Evolutionary conservation across 495 filamentous ascomycete species (phyloP), one percentile per base, ranked within the genome.

Genomic region (Penicillium bovifimosum): DNA sequence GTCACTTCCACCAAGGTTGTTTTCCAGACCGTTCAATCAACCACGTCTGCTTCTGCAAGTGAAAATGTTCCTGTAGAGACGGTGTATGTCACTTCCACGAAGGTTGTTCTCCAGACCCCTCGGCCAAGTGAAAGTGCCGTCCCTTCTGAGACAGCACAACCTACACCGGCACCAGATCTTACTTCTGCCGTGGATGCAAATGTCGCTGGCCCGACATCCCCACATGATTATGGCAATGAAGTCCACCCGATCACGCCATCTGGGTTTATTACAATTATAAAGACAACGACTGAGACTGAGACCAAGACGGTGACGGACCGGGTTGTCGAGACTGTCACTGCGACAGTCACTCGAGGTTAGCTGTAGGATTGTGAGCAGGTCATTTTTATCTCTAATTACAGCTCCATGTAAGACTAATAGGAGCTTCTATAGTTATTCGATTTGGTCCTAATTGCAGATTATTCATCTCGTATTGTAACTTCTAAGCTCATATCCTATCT

Each of bases 261-360:
- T 24, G 47, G 46, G 1, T 53, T 49, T 9, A 27, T 57, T 13
- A 49, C 51, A 5, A 20, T 62, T 26, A 47, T 50, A 13, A 50
- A 42, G 9, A 53, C 54, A 2, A 26, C 18, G 26, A 59, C 56
- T 0, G 47, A 42, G 38, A 61, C 55, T 2, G 33, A 52, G 20
- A 60, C 51, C 18, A 41, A 41, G n/a, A 57, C 38, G 1, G 42
- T 58, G 13, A 55, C 52, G 8, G 47, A 42, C 14, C 54, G 51
- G 17, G 35, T 44, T 20, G 61, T 52, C 4, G 46, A 54, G 41
- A 64, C 58, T 24, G 52, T 47, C 28, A 66, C 58, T 56, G 29
- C 46, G 16, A 58, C 50, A 14, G 50, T 53, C 9, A 58, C 50
- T 33, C 28, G 48, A 18, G 17, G 10, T 42, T 38, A 29, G 26